A percentile compares a stretch with the other conserved stretches of the same genome.
phyloP scores from a whole-genome alignment of 2,329 filamentous ascomycete genomes.

The Xylariales sp. region DNA sequence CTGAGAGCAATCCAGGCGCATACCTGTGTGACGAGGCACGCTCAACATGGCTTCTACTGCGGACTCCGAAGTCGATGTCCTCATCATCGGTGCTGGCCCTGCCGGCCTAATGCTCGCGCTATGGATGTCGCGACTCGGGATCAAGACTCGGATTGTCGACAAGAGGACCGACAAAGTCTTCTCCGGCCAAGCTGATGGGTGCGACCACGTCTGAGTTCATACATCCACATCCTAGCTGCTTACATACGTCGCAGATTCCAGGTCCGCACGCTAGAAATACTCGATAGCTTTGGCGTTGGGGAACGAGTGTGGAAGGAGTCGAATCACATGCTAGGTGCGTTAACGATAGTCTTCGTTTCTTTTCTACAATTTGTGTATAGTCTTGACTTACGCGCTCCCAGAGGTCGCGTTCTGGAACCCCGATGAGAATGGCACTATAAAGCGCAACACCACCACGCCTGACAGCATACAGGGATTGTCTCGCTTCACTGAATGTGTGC shows the following conservation, averaged over 20 bases:
- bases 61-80: conserved; percentile 19
- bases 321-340: conserved; percentile 60
- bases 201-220: conserved; percentile 12
- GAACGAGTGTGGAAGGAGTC: conserved; percentile 61
- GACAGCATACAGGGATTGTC: conserved; percentile 51
- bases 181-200: conserved; percentile 40
- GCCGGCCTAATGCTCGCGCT: conserved; percentile 38
- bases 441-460: conserved; percentile 32
- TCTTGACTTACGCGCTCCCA: conserved; percentile 6
- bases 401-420: conserved; percentile 53
- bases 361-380: neutral
- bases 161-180: conserved; percentile 36
- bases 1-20: no score
- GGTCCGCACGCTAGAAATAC: conserved; percentile 66
- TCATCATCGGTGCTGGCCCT: conserved; percentile 38
- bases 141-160: conserved; percentile 40
- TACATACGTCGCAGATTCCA: conserved; percentile 37
- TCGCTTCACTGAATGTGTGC: conserved; percentile 52
- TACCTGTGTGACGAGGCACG: no score
- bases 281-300: conserved; percentile 65
- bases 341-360: neutral
- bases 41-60: conserved; percentile 3
- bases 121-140: conserved; percentile 37
- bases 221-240: no score
- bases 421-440: conserved; percentile 50